Conservation (phyloP, 352 stramenopile species). For the Phytophthora megakarya region DNA sequence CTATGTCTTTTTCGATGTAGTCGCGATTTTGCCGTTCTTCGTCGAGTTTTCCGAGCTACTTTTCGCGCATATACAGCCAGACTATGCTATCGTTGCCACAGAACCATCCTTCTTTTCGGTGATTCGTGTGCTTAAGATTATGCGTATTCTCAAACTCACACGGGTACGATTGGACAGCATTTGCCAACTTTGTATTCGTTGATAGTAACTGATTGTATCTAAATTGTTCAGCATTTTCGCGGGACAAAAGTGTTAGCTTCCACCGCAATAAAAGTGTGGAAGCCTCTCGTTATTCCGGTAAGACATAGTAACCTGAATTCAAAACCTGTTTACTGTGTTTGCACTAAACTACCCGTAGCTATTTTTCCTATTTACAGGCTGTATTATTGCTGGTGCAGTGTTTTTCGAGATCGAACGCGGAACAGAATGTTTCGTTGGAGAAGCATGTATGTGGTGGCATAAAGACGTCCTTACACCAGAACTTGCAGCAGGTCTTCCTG, state of each 20-base stretch:
- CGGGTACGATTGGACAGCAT: constrained; percentile 43
- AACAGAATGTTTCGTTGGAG: constrained; percentile 64
- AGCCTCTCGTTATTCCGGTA: constrained; percentile 70
- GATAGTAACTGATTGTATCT: neutral
- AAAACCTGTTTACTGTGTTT: neutral
- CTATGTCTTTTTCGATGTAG: constrained; percentile 70
- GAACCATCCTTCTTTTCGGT: constrained; percentile 67
- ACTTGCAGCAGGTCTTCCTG: constrained; percentile 39
- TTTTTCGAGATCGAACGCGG: constrained; percentile 83
- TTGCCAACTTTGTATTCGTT: neutral
- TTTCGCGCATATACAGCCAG: constrained; percentile 36
- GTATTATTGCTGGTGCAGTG: constrained; percentile 60
- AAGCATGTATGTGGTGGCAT: constrained; percentile 60
- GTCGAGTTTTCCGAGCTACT: constrained; percentile 52
- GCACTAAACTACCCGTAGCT: constrained; percentile 40
- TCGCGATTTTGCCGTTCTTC: constrained; percentile 69
- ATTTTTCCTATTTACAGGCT: constrained; percentile 77
- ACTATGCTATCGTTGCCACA: constrained; percentile 67
- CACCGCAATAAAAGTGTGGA: constrained; percentile 61
- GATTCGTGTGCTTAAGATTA: constrained; percentile 72
- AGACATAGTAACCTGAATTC: neutral
- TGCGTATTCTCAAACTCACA: constrained; percentile 77
- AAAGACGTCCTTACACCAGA: constrained; percentile 59
- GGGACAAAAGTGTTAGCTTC: constrained; percentile 66
- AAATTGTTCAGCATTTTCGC: constrained; percentile 54